A percentile compares a stretch with the other conserved stretches of the same genome.
Evolutionary conservation across 2,329 filamentous ascomycete genomes (phyloP).

Genomic region (Anisogramma anomala): DNA sequence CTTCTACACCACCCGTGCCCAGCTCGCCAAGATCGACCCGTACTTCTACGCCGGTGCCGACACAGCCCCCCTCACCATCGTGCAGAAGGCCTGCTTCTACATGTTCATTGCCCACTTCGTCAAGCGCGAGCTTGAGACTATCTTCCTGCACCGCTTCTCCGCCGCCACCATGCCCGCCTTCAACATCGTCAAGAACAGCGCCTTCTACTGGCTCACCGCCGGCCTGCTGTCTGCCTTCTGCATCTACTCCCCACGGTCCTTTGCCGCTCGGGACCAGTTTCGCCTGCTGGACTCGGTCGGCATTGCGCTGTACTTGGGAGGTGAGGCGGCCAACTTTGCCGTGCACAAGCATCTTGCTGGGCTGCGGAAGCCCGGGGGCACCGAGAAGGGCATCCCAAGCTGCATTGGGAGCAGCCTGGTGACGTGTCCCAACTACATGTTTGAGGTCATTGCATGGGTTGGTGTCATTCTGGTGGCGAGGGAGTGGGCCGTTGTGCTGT

Average conservation of each 20-base stretch:
- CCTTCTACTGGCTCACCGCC: conserved; percentile 83
- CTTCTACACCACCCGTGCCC: conserved; percentile 59
- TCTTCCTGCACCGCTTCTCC: conserved; percentile 93
- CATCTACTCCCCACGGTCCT: conserved; percentile 67
- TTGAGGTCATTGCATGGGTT: conserved; percentile 77
- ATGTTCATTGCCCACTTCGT: conserved; percentile 75
- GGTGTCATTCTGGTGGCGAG: conserved; percentile 71
- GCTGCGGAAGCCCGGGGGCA: conserved; percentile 67
- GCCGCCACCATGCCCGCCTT: conserved; percentile 80
- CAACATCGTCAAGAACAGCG: conserved; percentile 92
- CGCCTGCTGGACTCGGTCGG: conserved; percentile 52
- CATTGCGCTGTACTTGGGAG: conserved; percentile 59
- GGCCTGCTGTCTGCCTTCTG: conserved; percentile 74
- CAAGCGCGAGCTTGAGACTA: conserved; percentile 90
- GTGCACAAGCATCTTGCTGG: conserved; percentile 69
- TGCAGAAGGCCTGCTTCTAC: conserved; percentile 62
- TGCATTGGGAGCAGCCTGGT: conserved; percentile 78
- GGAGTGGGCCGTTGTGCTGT: conserved; percentile 66
- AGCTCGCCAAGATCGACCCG: conserved; percentile 48
- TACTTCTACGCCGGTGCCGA: conserved; percentile 32
- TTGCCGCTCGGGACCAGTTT: conserved; percentile 44
- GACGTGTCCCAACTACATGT: conserved; percentile 96
- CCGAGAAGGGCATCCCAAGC: conserved; percentile 74
- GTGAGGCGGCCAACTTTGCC: conserved; percentile 69
- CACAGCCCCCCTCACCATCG: conserved; percentile 43